Base-by-base conservation (phyloP, 2,329 filamentous ascomycete genomes). In the Fusarium marasasianum region DNA sequence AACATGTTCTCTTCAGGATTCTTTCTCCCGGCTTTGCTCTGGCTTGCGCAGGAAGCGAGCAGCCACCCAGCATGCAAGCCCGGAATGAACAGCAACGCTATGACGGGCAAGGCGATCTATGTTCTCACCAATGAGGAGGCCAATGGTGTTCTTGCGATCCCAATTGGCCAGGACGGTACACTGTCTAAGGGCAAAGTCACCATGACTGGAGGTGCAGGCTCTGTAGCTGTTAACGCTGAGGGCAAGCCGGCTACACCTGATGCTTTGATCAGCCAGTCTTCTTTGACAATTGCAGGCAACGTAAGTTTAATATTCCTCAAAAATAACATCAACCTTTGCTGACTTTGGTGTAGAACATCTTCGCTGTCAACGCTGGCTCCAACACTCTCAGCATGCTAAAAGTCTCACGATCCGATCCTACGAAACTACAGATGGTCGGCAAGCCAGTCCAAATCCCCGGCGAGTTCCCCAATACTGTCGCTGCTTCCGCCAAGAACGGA, bases 401-500 rank as follows among this genome's bases (percentile, higher is more conserved):
- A 11, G 87, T 89, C 72, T 78, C 82, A 10, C 26, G 70, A 0
- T 44, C 66, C 0, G 79, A 89, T 65, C 84, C 87, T 0, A 85
- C 85, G 1, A 80, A 83, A 31, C 82, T 89, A 31, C 82, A 78
- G 1, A 78, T 84, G 67, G 72, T 88, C 6, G 86, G 87, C 35
- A 43, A 80, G 15, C 84, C 88, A 0, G 81, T 80, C 10, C 41
- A 80, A 1, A 78, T 88, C 4, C 83, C 86, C 1, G 88, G 85
- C 31, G 84, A 89, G 26, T 90, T 90, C 66, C 87, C 87, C 7
- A 84, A 84, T 47, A 88, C 86, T 0, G 85, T 90, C 2, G 83
- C 86, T 0, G 86, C 85, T 10, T 89, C 87, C 0, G 24, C 60
- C 3, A 82, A 81, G 62, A 77, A 86, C 72, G 78, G 78, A 1